Percentiles rank a stretch among this genome's conserved stretches.
phyloP scores from a whole-genome alignment of 2,329 filamentous ascomycete genomes.

The Pseudophaeomoniella oleicola region DNA sequence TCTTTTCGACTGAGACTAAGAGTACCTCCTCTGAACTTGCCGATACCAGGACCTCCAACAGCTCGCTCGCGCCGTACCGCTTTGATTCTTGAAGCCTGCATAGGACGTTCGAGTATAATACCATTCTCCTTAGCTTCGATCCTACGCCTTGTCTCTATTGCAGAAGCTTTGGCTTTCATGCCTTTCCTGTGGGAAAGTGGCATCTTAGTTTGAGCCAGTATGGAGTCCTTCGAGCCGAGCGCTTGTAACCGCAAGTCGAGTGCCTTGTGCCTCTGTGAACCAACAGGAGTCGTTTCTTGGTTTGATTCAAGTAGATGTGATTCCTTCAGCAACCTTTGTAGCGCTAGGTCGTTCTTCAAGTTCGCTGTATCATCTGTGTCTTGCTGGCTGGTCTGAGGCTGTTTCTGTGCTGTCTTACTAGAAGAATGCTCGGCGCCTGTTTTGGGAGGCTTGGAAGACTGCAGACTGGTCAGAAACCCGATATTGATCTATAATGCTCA shows the following conservation, averaged over 20 bases:
- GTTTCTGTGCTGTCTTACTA: background rate
- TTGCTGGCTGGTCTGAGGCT: conserved; percentile 34
- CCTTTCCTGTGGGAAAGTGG: conserved; percentile 75
- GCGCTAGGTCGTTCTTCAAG: conserved; percentile 79
- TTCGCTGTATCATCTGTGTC: conserved; percentile 50
- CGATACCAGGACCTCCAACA: conserved; percentile 65
- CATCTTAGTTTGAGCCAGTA: conserved; percentile 73
- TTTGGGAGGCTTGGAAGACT: background rate
- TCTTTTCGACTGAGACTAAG: conserved; percentile 67
- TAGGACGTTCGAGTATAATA: conserved; percentile 59
- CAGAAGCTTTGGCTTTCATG: conserved; percentile 53
- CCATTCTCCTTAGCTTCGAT: conserved; percentile 79
- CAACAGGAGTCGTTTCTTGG: conserved; percentile 41
- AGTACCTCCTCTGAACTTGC: conserved; percentile 65
- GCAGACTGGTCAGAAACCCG: no score
- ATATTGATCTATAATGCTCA: no score
- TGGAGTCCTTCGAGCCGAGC: conserved; percentile 61
- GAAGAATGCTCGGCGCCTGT: background rate
- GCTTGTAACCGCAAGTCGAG: conserved; percentile 71
- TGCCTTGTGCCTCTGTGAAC: conserved; percentile 65
- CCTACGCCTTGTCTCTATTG: conserved; percentile 56
- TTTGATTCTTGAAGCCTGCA: conserved; percentile 15
- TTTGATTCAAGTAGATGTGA: conserved; percentile 67
- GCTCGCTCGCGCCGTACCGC: conserved; percentile 39
- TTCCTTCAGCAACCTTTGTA: conserved; percentile 81